phyloP scores from a whole-genome alignment of 345 rosid genomes.

The Nasturtium officinale region DNA sequence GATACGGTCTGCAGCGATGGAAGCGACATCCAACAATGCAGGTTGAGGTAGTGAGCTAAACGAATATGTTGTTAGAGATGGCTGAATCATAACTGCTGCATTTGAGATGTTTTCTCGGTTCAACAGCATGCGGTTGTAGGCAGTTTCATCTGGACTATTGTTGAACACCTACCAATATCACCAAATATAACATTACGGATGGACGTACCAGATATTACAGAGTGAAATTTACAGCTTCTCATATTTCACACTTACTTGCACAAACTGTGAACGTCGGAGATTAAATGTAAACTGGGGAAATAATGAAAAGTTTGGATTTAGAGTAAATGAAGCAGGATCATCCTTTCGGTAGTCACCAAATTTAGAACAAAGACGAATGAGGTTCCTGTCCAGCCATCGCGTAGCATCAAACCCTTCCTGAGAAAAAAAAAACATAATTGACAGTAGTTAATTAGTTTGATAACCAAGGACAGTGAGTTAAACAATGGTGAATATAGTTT shows the following conservation, averaged over 20 bases:
- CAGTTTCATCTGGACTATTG: slow-evolving; percentile 50
- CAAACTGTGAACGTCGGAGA: slow-evolving; percentile 96
- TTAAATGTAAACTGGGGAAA: slow-evolving; percentile 99
- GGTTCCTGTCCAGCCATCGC: slow-evolving; percentile 95
- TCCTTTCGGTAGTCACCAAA: slow-evolving; percentile 98
- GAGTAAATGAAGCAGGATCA: slow-evolving; percentile 92
- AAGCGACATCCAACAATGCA: slow-evolving; percentile 93
- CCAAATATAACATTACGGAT: slow-evolving; percentile 6
- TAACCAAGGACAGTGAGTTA: slow-evolving; percentile 14
- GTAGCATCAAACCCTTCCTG: slow-evolving; percentile 99
- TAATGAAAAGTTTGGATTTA: slow-evolving; percentile 88
- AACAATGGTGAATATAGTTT: neutral
- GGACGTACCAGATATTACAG: neutral
- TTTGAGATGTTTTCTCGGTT: slow-evolving; percentile 41
- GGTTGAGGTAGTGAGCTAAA: slow-evolving; percentile 86
- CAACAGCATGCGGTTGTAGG: slow-evolving; percentile 42
- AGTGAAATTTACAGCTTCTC: slow-evolving; percentile 2
- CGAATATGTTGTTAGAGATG: slow-evolving; percentile 89
- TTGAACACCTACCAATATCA: slow-evolving; percentile 45
- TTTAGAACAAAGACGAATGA: slow-evolving; percentile 91
- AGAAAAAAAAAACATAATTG: slow-evolving; percentile 21
- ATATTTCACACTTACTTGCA: slow-evolving; percentile 62
- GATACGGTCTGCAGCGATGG: slow-evolving; percentile 88
- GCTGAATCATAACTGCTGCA: slow-evolving; percentile 72
- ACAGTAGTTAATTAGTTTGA: neutral